Percentiles rank a stretch among this genome's conserved stretches.
Evolutionary conservation across 176 grass and related monocot species (phyloP).

Genomic region (Secale cereale): DNA sequence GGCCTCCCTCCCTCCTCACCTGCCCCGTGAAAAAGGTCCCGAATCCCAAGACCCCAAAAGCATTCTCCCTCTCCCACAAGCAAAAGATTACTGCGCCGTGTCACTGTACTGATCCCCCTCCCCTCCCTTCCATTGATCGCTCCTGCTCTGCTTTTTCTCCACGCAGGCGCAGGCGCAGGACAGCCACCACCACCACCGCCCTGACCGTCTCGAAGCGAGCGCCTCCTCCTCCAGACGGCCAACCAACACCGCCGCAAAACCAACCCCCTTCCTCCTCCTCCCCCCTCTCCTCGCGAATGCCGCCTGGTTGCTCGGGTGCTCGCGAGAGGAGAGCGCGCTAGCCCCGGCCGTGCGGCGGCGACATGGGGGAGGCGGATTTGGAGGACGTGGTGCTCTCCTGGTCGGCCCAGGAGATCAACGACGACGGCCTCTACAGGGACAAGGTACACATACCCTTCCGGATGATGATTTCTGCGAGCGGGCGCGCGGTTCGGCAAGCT

Average conservation of each 20-base stretch:
- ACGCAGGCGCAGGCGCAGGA: too few species aligned
- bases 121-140: not conserved
- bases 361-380: conserved; percentile 23
- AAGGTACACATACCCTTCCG: conserved; percentile 22
- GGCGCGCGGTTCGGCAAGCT: not conserved
- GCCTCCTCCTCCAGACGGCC: not conserved
- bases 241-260: not conserved
- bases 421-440: conserved; percentile 26
- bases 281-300: not conserved
- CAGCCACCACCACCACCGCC: not conserved
- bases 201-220: not conserved
- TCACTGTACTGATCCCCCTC: not conserved
- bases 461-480: not conserved
- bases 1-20: too few species aligned
- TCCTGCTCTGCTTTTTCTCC: not conserved
- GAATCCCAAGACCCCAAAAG: too few species aligned
- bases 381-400: conserved; percentile 51
- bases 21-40: too few species aligned
- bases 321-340: not conserved
- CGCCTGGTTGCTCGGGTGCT: not conserved
- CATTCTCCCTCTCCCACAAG: too few species aligned
- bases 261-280: not conserved
- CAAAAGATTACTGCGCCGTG: not conserved
- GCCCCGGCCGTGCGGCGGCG: not conserved
- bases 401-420: conserved; percentile 23